These are phyloP conservation scores for Triglochin maritima DNA, from an alignment of 106 monocot species.

Conservation along the genomic window DNA sequence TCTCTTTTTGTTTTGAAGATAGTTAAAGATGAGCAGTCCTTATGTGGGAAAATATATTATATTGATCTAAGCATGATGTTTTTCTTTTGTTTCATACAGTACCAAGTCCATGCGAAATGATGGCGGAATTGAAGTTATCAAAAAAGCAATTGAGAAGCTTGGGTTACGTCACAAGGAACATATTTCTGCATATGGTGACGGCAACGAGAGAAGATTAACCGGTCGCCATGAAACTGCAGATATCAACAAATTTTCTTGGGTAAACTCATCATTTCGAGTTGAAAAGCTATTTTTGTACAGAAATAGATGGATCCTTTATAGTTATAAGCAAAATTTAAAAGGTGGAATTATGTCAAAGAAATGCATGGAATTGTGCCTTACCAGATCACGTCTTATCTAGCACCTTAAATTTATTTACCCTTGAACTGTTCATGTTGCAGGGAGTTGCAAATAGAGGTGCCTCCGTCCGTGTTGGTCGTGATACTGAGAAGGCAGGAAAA, in stretches of 20 bases:
- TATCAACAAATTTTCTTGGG: conserved; percentile 20
- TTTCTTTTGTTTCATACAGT: conserved; percentile 1
- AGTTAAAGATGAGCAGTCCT: no score
- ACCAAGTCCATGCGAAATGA: conserved; percentile 18
- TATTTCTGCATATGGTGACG: conserved; percentile 19
- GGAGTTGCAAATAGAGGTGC: conserved; percentile 34
- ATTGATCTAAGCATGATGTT: neutral
- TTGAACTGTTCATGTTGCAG: conserved; percentile 5
- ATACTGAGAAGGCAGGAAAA: conserved; percentile 34
- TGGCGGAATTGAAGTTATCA: conserved; percentile 15
- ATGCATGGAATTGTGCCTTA: neutral
- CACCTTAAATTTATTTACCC: no score
- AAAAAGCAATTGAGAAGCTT: conserved; percentile 23
- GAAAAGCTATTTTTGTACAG: neutral
- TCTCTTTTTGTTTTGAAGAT: neutral
- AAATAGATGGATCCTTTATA: neutral
- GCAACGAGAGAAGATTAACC: conserved; percentile 22
- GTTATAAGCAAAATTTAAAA: no score
- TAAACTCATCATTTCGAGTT: neutral
- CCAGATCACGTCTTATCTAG: no score
- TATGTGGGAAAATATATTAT: neutral
- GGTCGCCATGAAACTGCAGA: conserved; percentile 22
- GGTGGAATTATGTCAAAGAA: neutral
- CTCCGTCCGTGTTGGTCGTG: conserved; percentile 29
- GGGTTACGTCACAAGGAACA: conserved; percentile 17